Evolutionary conservation across 768 basidiomycete genomes (phyloP), one percentile per base, ranked within the genome.

Genomic region (Psilocybe cyanescens): DNA sequence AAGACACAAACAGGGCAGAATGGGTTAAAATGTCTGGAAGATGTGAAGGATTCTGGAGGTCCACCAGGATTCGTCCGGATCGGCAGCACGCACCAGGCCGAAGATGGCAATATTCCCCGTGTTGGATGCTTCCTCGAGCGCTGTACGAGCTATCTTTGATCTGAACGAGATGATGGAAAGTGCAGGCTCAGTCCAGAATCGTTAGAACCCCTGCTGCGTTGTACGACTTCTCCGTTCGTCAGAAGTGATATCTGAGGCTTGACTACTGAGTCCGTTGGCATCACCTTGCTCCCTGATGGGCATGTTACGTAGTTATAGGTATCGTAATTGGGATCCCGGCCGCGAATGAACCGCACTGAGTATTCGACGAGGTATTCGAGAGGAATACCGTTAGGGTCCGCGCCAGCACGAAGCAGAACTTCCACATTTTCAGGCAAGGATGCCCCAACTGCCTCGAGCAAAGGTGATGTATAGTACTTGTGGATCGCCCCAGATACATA

Each of bases 41-140:
- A 8, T 54, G 53, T 17, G 53, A 7, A 8, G 33, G 31, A 16
- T 33, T 54, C 16, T n/a, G n/a, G 11, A 14, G 11, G 53, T 54
- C 53, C 53, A 54, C 53, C 53, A 54, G 53, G 31, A 35, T 17
- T 54, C 53, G 53, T 54, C 53, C 17, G 30, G 31, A 4, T 35
- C 19, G 8, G 53, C 30, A 37, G 53, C 53, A 33, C 54, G 54
- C 11, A 55, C 37, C 39, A 41, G 54, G 35, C 41, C n/a, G 54
- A 55, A 55, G 53, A 54, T 54, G 11, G 9, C 41, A 44, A 11
- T 44, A 5, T 17, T 12, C 6, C 48, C 28, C 14, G 16, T 29
- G 28, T 19, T 30, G 8, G 49, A 14, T 5, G 49, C 49, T 29
- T 30, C 49, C n/a, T 51, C 28, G 29, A 51, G 49, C n/a, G 28